Evolutionary conservation across 2,329 filamentous ascomycete genomes (phyloP), one percentile per base, ranked within the genome.

Genomic region (Lomentospora prolificans): DNA sequence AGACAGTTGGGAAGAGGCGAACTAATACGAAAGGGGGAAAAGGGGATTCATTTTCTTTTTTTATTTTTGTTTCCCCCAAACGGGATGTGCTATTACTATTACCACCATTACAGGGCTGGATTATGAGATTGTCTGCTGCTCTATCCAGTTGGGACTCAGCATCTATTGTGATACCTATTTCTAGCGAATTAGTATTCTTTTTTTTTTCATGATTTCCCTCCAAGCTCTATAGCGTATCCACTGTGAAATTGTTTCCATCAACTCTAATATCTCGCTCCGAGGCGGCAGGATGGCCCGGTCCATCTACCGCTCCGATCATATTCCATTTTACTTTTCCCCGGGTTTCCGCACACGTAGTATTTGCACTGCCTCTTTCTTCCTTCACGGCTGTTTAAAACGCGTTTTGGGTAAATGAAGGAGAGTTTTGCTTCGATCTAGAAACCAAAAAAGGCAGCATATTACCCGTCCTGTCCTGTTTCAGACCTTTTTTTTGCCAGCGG

Each of bases 81-180:
- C n/a, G n/a, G n/a, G n/a, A 48, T 48, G 44, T 48, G 44, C 44
- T 48, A 48, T 19, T 48, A 48, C 41, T 25, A 25, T 25, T 48
- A 22, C 14, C 22, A 22, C 22, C 24, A 22, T 22, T 48, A 17
- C n/a, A n/a, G 8, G 33, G 36, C n/a, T 4, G 36, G 36, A 17
- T 17, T 48, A 48, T 19, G 44, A 17, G n/a, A 41, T 41, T 41
- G 30, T 41, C 17, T 48, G 22, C 12, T 48, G 12, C 10, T 12
- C 17, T 48, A 48, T 14, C 12, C 10, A 17, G 22, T 48, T 48
- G 44, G 19, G 44, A 48, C 24, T 6, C 4, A 19, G 44, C 17
- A 48, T 48, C 44, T 48, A 12, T 10, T 22, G 44, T 14, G 44
- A 48, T 48, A 48, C 44, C 44, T 48, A 22, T 17, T 27, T 48